Conservation (phyloP, 2,329 filamentous ascomycete genomes). For the Thelonectria olida region DNA sequence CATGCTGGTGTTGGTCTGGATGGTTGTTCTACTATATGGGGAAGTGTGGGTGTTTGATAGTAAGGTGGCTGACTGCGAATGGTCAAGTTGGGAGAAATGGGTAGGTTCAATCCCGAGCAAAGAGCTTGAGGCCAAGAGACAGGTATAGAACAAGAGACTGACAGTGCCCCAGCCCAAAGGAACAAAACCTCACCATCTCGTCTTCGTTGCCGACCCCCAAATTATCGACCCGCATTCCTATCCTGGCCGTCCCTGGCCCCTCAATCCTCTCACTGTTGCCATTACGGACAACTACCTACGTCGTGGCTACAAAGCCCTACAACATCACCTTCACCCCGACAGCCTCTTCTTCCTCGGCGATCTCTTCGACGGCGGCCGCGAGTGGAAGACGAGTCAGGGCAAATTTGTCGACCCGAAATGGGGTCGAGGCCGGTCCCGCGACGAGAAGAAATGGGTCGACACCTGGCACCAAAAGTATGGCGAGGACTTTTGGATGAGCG, state of each 20-base stretch:
- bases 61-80: constrained; percentile 77
- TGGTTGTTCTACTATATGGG: constrained; percentile 82
- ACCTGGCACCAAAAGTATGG: constrained; percentile 80
- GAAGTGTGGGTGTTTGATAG: constrained; percentile 81
- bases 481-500: constrained; percentile 83
- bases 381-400: constrained; percentile 82
- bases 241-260: constrained; percentile 75
- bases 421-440: constrained; percentile 60
- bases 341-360: constrained; percentile 93
- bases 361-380: constrained; percentile 92
- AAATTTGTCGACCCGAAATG: constrained; percentile 68
- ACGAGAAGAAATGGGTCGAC: constrained; percentile 66
- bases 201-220: constrained; percentile 90
- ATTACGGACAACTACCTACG: constrained; percentile 92
- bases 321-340: constrained; percentile 80
- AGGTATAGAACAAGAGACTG: constrained; percentile 18
- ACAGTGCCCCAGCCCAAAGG: constrained; percentile 69
- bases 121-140: neutral
- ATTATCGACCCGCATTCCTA: constrained; percentile 96
- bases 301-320: constrained; percentile 82
- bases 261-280: constrained; percentile 61
- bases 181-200: constrained; percentile 83
- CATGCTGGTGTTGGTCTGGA: constrained; percentile 76
- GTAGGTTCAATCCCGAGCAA: constrained; percentile 58
- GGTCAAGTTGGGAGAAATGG: constrained; percentile 94